Base-by-base conservation (phyloP, 179 eudicot genomes). In the Sideroxylon spinosum region DNA sequence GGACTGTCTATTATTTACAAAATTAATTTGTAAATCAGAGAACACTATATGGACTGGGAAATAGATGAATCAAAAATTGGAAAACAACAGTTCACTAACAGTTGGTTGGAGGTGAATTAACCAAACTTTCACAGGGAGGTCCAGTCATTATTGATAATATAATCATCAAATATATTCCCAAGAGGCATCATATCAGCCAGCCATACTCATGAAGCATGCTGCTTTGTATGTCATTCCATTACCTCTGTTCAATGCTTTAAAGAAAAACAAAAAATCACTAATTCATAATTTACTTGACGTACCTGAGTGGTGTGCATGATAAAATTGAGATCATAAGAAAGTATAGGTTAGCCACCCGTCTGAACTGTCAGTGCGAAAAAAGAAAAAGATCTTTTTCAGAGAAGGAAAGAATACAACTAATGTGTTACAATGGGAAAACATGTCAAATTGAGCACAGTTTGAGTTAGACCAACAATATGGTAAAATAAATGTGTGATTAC, bases 341-440 rank as follows among this genome's bases (percentile, higher is more conserved):
- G 89, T 96, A 96, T 74, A 91, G 84, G 86, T 96, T 96, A 82
- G 99, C 99, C 76, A 96, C 98, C 90, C 99, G 91, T 85, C 98
- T 96, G 87, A 96, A 94, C 99, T 96, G 99, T 87, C 91, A 87
- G 81, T 71, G 77, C 76, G 67, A 81, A 62, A 71, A 32, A 82
- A 68, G 70, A 76, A 37, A 37, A 37, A 37, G 44, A 46, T 49
- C 73, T 60, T 22, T 68, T 80, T 74, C 67, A 53, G 66, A 75
- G 12, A 68, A 44, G n/a, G 71, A 56, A 76, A 6, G 32, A 13
- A 8, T 6, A 29, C 1, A 19, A 14, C 44, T 25, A 66, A 37
- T 14, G 22, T 17, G 3, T 13, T 19, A 16, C 16, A 66, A 25
- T 0, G 63, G 10, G 67, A 66, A 13, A 66, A 29, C 17, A 66